Base-by-base conservation (phyloP, 73 alveolate genomes). In the Paramecium biaurelia region DNA sequence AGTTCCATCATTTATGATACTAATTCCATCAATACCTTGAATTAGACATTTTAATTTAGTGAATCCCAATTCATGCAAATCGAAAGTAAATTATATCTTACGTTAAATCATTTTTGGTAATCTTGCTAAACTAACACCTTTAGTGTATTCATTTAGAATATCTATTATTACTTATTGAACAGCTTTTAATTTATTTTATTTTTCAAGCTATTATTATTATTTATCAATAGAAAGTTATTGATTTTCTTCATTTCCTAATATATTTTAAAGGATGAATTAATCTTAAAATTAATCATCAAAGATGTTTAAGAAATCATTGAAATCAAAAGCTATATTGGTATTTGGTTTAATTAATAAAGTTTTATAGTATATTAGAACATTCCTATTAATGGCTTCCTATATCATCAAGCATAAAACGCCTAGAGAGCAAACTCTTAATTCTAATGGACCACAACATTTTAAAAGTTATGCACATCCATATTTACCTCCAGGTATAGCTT, bases 401-500 rank as follows among this genome's bases (percentile, higher is more conserved):
- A 89, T 82, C 56, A 89, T 58, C 5, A 89, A 30, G 30, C 92
- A 67, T 41, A 89, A 72, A 5, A 70, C 49, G 0, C 94, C 94
- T 28, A 89, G 8, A 5, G 92, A 41, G 42, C 94, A 89, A 12
- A 76, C 43, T 72, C 94, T 89, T 23, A 89, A 42, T 47, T 76
- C 82, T 70, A 89, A 30, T 15, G 94, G 94, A 6, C 94, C 94
- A 45, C 94, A 89, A 42, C 94, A 89, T 70, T 89, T 89, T n/a
- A 89, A 58, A 9, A 89, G 42, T 15, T 89, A 42, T 2, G 94
- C 94, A 24, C 94, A 89, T 24, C 94, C 94, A 70, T 89, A 89
- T 70, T 82, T 89, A 37, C 94, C 94, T 42, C 94, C 94, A 5
- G 94, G 94, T n/a, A 89, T 89, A 15, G 94, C 94, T 42, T 89